Percentiles rank a stretch among this genome's conserved stretches.
These are phyloP conservation scores for Aspergillus conjunctus DNA, from an alignment of 495 filamentous ascomycete species.

Conservation along the genomic window DNA sequence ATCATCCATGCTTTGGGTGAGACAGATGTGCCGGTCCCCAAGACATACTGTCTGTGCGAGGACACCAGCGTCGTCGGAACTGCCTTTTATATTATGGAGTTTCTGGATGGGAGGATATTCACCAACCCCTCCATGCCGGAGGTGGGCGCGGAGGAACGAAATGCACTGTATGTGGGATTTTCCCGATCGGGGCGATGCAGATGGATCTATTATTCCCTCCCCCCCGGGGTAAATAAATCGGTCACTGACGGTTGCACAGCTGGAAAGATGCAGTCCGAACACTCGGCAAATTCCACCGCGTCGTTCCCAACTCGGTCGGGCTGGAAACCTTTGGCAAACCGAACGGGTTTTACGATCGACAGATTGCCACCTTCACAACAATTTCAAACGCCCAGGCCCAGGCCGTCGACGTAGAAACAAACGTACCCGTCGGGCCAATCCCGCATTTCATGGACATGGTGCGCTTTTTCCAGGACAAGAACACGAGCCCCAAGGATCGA, in stretches of 20 bases:
- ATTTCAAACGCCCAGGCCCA: slow-evolving; percentile 78
- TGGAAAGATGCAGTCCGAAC: slow-evolving; percentile 85
- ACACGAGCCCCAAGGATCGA: slow-evolving; percentile 72
- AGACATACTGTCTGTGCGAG: slow-evolving; percentile 81
- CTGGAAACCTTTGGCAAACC: slow-evolving; percentile 72
- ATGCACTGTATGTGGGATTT: slow-evolving; percentile 56
- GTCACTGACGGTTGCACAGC: slow-evolving; percentile 35
- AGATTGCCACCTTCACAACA: slow-evolving; percentile 76
- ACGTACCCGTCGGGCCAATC: slow-evolving; percentile 74
- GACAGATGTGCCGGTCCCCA: slow-evolving; percentile 86
- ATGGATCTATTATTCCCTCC: too few species aligned
- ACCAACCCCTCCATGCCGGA: slow-evolving; percentile 82
- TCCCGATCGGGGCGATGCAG: too few species aligned
- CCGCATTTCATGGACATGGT: slow-evolving; percentile 81
- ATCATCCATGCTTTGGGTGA: slow-evolving; percentile 79
- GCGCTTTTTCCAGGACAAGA: slow-evolving; percentile 67
- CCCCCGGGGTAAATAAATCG: not conserved
- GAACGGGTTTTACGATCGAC: slow-evolving; percentile 81
- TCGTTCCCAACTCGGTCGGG: slow-evolving; percentile 64
- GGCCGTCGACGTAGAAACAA: slow-evolving; percentile 72
- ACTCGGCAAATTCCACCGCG: slow-evolving; percentile 79
- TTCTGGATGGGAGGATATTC: slow-evolving; percentile 88
- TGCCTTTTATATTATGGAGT: slow-evolving; percentile 96
- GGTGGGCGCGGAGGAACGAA: slow-evolving; percentile 67
- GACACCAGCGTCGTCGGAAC: slow-evolving; percentile 80